Conservation (phyloP, 2,329 filamentous ascomycete species). For the Phoma sp. region DNA sequence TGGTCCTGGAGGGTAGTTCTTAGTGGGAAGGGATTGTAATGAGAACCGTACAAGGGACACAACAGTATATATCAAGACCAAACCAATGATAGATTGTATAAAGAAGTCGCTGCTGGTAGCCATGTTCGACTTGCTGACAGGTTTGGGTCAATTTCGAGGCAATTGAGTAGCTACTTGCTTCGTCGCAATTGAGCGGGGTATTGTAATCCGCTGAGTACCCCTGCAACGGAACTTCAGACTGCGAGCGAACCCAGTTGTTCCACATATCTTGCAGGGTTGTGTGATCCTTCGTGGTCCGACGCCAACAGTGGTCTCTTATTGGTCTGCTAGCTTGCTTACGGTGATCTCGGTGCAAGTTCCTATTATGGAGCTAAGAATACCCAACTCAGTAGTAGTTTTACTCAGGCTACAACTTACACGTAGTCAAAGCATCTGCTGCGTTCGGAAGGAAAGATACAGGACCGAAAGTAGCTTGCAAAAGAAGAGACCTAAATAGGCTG, state of each 20-base stretch:
- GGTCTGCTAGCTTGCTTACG: too few relatives aligned
- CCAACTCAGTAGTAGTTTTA: too few relatives aligned
- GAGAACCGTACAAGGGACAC: conserved; percentile 4
- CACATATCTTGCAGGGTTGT: not conserved
- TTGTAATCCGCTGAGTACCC: not conserved
- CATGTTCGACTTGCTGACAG: not conserved
- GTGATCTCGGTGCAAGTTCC: too few relatives aligned
- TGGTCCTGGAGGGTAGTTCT: conserved; percentile 37
- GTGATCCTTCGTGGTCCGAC: not conserved
- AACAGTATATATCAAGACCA: not conserved
- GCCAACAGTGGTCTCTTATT: not conserved
- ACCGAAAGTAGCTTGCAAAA: too few relatives aligned
- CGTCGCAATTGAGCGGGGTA: not conserved
- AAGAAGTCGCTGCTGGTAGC: not conserved
- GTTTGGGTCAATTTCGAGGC: not conserved
- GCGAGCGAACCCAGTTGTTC: not conserved
- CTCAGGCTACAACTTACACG: too few relatives aligned
- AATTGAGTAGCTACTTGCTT: not conserved
- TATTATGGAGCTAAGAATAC: too few relatives aligned
- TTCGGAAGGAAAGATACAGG: too few relatives aligned
- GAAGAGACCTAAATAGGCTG: too few relatives aligned
- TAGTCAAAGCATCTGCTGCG: too few relatives aligned
- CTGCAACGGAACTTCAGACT: not conserved
- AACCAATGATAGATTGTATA: not conserved
- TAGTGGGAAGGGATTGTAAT: not conserved